Evolutionary conservation across 2,329 filamentous ascomycete genomes (phyloP).

Genomic region (Aureobasidium sp.): DNA sequence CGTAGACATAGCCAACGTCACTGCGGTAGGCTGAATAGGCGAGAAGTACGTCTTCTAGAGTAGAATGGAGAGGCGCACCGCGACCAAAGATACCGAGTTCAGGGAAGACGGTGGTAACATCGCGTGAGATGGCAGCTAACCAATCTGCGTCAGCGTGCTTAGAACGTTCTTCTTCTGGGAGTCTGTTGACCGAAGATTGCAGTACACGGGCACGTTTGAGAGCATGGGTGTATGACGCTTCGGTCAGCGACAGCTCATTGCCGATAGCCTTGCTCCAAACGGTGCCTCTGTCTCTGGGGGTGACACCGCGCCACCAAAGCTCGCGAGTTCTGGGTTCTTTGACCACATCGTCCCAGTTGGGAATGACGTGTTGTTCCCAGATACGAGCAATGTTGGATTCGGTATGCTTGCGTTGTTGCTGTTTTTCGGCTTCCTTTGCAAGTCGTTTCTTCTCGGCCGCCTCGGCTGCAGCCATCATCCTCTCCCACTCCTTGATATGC

Average conservation of each 20-base stretch:
- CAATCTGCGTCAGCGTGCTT: conserved; percentile 48
- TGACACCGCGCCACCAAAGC: conserved; percentile 74
- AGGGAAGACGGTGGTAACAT: conserved; percentile 59
- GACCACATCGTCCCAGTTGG: conserved; percentile 65
- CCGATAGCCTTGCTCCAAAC: conserved; percentile 66
- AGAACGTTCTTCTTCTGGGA: conserved; percentile 34
- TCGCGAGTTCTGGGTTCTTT: conserved; percentile 61
- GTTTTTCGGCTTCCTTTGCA: conserved; percentile 42
- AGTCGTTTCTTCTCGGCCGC: conserved; percentile 47
- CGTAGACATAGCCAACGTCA: conserved; percentile 68
- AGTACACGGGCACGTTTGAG: conserved; percentile 57
- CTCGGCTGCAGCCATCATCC: conserved; percentile 61
- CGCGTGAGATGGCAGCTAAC: conserved; percentile 55
- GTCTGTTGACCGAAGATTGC: conserved; percentile 45
- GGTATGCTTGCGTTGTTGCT: conserved; percentile 43
- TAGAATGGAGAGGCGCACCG: conserved; percentile 57
- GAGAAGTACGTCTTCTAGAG: conserved; percentile 62
- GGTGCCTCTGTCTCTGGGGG: conserved; percentile 57
- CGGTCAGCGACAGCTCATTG: conserved; percentile 61
- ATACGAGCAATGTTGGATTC: conserved; percentile 44
- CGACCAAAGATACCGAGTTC: conserved; percentile 64
- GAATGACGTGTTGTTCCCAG: conserved; percentile 70
- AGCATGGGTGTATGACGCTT: conserved; percentile 61
- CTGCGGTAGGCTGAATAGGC: conserved; percentile 76
- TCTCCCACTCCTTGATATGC: conserved; percentile 78